Evolutionary conservation across 2,329 filamentous ascomycete species (phyloP).

Genomic region (Colletotrichum tofieldiae): DNA sequence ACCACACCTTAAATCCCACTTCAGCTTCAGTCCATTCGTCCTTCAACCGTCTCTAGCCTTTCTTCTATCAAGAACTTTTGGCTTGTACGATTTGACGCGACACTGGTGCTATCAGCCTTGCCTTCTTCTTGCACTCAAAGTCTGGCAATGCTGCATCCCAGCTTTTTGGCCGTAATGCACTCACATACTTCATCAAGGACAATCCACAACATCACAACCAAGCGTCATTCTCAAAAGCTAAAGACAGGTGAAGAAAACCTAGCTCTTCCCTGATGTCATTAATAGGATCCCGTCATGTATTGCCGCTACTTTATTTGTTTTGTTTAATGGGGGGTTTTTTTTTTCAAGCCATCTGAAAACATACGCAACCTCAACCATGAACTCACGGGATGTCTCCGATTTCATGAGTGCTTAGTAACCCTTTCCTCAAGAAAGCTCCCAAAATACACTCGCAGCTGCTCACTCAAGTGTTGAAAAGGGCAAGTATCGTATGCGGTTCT

Average conservation of each 20-base stretch:
- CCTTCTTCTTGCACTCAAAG: no score
- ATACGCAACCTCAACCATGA: not conserved
- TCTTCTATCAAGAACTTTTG: not conserved
- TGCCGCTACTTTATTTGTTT: not conserved
- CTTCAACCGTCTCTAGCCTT: not conserved
- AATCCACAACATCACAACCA: not conserved
- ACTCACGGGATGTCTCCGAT: not conserved
- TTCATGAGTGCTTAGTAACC: not conserved
- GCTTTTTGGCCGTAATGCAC: no score
- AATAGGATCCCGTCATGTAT: not conserved
- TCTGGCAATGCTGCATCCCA: no score
- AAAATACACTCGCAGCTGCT: not conserved
- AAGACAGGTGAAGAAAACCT: not conserved
- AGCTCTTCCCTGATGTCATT: not conserved
- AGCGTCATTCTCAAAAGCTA: not conserved
- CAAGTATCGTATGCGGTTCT: not conserved
- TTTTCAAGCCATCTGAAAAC: not conserved
- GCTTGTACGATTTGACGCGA: not conserved
- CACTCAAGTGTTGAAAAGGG: not conserved
- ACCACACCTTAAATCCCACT: conserved; percentile 36
- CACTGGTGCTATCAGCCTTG: not conserved
- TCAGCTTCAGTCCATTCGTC: not conserved
- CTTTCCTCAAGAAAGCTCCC: not conserved
- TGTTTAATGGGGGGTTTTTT: not conserved
- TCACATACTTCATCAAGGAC: not conserved